Percentiles rank a stretch among this genome's conserved stretches.
Evolutionary conservation across 768 basidiomycete genomes (phyloP).

Genomic region (Mycena indigotica): DNA sequence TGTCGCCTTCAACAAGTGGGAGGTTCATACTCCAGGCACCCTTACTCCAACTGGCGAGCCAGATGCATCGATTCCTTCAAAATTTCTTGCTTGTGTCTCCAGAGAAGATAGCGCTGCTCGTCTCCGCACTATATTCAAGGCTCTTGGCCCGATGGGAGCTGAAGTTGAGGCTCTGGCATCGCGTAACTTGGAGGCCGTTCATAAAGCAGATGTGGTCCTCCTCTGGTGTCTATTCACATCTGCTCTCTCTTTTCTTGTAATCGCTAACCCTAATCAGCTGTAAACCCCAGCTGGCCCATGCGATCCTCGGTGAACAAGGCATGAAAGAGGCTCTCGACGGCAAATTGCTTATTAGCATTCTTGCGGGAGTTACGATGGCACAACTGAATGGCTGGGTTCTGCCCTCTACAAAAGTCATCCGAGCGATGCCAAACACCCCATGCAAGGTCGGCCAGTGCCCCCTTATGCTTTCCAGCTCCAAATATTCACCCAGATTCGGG

Average conservation of each 20-base stretch:
- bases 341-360: slow-evolving; percentile 94
- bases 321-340: slow-evolving; percentile 82
- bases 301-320: slow-evolving; percentile 72
- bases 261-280: slow-evolving; percentile 54
- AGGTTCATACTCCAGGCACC: slow-evolving; percentile 68
- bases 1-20: slow-evolving; percentile 37
- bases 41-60: slow-evolving; percentile 62
- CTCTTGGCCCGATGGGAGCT: slow-evolving; percentile 59
- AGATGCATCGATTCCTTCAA: slow-evolving; percentile 73
- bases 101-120: slow-evolving; percentile 73
- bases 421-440: slow-evolving; percentile 99
- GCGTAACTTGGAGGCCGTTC: slow-evolving; percentile 71
- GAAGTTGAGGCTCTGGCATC: slow-evolving; percentile 71
- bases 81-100: slow-evolving; percentile 87
- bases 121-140: slow-evolving; percentile 61
- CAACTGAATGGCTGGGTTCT: slow-evolving; percentile 79
- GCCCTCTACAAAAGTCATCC: slow-evolving; percentile 79
- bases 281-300: slow-evolving; percentile 86
- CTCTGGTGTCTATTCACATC: slow-evolving; percentile 66
- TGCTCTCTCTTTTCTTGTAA: not conserved
- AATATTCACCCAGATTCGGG: slow-evolving; percentile 81
- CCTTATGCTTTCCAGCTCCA: not conserved
- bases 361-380: slow-evolving; percentile 91
- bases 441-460: slow-evolving; percentile 64
- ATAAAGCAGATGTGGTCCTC: slow-evolving; percentile 80